These are phyloP conservation scores for Fusarium virguliforme DNA, from an alignment of 2,329 filamentous ascomycete genomes.

Conservation along the genomic window DNA sequence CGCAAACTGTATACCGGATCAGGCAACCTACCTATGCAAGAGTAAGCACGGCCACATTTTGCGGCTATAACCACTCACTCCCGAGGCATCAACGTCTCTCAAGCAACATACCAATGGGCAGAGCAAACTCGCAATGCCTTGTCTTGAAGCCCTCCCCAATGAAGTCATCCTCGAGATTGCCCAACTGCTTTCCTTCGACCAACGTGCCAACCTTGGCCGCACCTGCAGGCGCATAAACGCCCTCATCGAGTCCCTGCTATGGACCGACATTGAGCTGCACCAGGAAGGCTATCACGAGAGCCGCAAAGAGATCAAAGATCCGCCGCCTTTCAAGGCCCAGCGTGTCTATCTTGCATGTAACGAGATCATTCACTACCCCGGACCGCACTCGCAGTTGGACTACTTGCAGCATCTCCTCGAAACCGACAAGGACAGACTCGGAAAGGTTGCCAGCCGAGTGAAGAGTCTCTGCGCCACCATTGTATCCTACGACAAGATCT, in stretches of 20 bases:
- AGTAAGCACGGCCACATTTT: too few species aligned
- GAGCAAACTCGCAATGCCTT: neutral
- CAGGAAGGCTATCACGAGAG: constrained; percentile 25
- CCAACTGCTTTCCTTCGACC: too few species aligned
- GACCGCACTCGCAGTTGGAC: too few species aligned
- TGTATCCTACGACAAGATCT: neutral
- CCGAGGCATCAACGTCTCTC: too few species aligned
- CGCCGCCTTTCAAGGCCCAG: constrained; percentile 16
- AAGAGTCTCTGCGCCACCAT: constrained; percentile 17
- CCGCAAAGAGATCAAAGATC: neutral
- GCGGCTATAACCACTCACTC: too few species aligned
- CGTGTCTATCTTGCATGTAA: neutral
- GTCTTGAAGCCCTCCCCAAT: neutral
- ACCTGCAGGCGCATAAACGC: constrained; percentile 24
- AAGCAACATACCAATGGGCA: too few species aligned
- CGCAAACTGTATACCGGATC: too few species aligned
- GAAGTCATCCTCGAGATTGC: constrained; percentile 26
- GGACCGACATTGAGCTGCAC: constrained; percentile 41
- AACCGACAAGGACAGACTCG: neutral
- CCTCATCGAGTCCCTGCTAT: constrained; percentile 24
- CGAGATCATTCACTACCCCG: neutral
- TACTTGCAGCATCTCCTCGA: neutral
- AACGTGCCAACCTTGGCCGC: neutral
- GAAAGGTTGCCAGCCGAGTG: neutral
- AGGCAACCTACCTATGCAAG: too few species aligned